Conservation (phyloP, 2,329 filamentous ascomycete species). For the Trematosphaeria pertusa region DNA sequence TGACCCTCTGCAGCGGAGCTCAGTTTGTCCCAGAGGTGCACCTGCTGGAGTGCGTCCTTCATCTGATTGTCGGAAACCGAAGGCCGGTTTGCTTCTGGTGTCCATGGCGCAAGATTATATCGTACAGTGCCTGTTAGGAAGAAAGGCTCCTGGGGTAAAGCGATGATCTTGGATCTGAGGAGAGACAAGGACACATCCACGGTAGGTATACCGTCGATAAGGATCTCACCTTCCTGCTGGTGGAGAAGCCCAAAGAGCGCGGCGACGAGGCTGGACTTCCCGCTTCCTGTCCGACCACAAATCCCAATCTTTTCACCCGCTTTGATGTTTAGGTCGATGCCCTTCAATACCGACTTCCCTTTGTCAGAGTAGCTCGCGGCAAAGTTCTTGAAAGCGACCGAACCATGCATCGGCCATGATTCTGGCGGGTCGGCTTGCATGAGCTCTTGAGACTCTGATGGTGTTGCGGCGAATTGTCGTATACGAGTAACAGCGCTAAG, state of each 20-base stretch:
- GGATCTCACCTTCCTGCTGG: slow-evolving; percentile 45
- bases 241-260: slow-evolving; percentile 52
- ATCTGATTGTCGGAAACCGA: slow-evolving; percentile 17
- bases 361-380: slow-evolving; percentile 44
- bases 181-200: slow-evolving; percentile 49
- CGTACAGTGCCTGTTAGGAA: slow-evolving; percentile 54
- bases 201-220: slow-evolving; percentile 54
- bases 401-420: slow-evolving; percentile 48
- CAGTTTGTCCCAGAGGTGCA: slow-evolving; percentile 25
- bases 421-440: slow-evolving; percentile 61
- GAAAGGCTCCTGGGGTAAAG: slow-evolving; percentile 62
- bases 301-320: slow-evolving; percentile 53
- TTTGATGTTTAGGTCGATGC: slow-evolving; percentile 52
- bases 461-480: slow-evolving; percentile 89
- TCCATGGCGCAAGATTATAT: slow-evolving; percentile 49
- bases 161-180: slow-evolving; percentile 58
- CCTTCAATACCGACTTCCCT: slow-evolving; percentile 42
- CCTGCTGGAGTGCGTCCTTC: slow-evolving; percentile 17
- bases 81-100: slow-evolving; percentile 2
- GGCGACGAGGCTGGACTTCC: slow-evolving; percentile 52
- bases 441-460: slow-evolving; percentile 89
- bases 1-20: slow-evolving; percentile 1
- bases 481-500: slow-evolving; percentile 93
- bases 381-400: slow-evolving; percentile 45
- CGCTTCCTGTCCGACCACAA: slow-evolving; percentile 59